Percentiles rank a stretch among this genome's conserved stretches.
phyloP scores from a whole-genome alignment of 441 rosid genomes.

The Erodium trifolium region DNA sequence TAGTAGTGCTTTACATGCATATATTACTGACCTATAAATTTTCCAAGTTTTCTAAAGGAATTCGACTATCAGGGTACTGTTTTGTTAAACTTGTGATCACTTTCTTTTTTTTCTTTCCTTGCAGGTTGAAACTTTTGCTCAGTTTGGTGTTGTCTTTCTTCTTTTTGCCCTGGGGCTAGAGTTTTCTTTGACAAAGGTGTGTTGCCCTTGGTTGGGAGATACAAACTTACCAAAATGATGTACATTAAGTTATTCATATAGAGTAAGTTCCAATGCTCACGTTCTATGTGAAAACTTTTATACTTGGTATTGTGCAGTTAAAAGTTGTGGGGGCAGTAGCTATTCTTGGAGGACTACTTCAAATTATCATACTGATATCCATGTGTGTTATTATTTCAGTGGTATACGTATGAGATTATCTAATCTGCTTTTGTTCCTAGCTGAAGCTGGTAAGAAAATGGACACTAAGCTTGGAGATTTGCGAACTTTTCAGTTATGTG shows the following conservation, averaged over 20 bases:
- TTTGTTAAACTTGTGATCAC: not conserved
- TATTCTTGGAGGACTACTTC: conserved; percentile 91
- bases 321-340: conserved; percentile 97
- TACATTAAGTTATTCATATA: conserved; percentile 9
- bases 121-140: conserved; percentile 97
- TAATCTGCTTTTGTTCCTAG: conserved; percentile 10
- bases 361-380: conserved; percentile 66
- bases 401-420: conserved; percentile 35
- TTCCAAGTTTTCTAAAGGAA: not conserved
- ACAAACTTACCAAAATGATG: conserved; percentile 3
- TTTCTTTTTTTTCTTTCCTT: conserved; percentile 15
- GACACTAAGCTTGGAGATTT: conserved; percentile 19
- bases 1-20: conserved; percentile 2
- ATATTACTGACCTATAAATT: not conserved
- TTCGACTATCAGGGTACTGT: not conserved
- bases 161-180: conserved; percentile 96
- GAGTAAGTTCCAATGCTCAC: not conserved
- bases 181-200: conserved; percentile 92
- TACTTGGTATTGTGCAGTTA: conserved; percentile 42
- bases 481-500: conserved; percentile 62
- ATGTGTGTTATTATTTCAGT: conserved; percentile 63
- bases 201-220: conserved; percentile 6
- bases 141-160: conserved; percentile 96
- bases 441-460: conserved; percentile 6
- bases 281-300: not conserved